Percentiles rank a stretch among this genome's conserved stretches.
Conservation (phyloP, 257 asterid species). For the Vinca minor region DNA sequence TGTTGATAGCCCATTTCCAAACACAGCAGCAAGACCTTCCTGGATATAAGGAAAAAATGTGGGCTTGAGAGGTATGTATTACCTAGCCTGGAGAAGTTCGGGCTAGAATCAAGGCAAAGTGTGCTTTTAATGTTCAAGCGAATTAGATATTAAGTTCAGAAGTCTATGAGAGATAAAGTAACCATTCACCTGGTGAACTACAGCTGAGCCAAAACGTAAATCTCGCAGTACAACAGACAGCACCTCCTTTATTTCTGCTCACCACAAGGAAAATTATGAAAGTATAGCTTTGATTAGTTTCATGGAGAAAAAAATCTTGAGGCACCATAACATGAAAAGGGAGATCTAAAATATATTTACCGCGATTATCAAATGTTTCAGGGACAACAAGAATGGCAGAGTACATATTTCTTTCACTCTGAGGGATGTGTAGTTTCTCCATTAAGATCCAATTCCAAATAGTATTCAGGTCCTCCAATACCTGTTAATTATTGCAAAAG, state of each 20-base stretch:
- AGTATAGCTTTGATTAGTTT: background rate
- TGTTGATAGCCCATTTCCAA: conserved; percentile 92
- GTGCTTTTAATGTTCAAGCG: background rate
- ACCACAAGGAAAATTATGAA: conserved; percentile 11
- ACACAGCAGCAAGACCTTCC: conserved; percentile 98
- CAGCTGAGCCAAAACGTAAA: conserved; percentile 70
- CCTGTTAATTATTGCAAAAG: conserved; percentile 35
- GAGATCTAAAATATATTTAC: conserved; percentile 29
- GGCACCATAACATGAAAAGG: background rate
- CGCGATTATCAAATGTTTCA: conserved; percentile 87
- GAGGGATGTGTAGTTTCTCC: conserved; percentile 63
- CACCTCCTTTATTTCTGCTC: conserved; percentile 82
- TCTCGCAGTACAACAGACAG: conserved; percentile 76
- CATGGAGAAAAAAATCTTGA: background rate
- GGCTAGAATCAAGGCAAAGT: conserved; percentile 1
- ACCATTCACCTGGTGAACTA: conserved; percentile 78
- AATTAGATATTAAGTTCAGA: background rate
- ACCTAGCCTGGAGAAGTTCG: background rate
- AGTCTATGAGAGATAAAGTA: conserved; percentile 11
- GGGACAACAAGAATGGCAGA: conserved; percentile 85
- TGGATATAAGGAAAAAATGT: conserved; percentile 14
- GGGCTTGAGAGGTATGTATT: background rate
- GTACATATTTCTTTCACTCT: conserved; percentile 54
- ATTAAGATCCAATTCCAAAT: conserved; percentile 91
- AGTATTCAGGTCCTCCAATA: conserved; percentile 76